These are phyloP conservation scores for Clarireedia paspali DNA, from an alignment of 2,329 filamentous ascomycete species.

Conservation along the genomic window DNA sequence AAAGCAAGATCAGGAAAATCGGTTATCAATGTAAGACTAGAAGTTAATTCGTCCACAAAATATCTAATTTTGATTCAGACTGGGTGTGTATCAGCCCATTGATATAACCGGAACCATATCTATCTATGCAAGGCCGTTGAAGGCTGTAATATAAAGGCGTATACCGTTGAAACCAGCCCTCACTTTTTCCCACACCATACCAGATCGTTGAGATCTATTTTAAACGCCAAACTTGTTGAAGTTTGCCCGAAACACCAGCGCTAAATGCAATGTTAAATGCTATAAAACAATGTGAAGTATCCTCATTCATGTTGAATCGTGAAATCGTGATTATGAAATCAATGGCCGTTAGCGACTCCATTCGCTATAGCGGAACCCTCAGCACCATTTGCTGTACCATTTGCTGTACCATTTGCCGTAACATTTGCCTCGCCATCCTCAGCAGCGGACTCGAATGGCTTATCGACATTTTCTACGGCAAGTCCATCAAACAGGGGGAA, in stretches of 20 bases:
- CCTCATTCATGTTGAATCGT: slow-evolving; percentile 28
- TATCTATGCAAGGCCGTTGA: slow-evolving; percentile 11
- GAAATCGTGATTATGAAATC: slow-evolving; percentile 17
- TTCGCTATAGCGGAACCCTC: slow-evolving; percentile 19
- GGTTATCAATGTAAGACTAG: background rate
- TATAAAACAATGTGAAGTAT: slow-evolving; percentile 9
- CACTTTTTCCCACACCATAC: slow-evolving; percentile 5
- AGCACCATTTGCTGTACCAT: slow-evolving; percentile 12
- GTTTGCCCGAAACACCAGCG: slow-evolving; percentile 27
- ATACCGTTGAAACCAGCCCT: slow-evolving; percentile 1
- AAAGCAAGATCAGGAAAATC: background rate
- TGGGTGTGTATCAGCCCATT: background rate
- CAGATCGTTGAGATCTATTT: slow-evolving; percentile 27
- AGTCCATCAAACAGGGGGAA: slow-evolving; percentile 82
- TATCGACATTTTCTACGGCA: slow-evolving; percentile 56
- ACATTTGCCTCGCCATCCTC: slow-evolving; percentile 14
- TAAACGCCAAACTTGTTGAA: slow-evolving; percentile 31
- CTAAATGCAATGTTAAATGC: slow-evolving; percentile 27
- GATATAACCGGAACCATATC: background rate
- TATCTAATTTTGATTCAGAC: background rate
- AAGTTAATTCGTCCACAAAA: background rate
- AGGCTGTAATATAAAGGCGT: slow-evolving; percentile 8
- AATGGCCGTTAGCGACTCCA: slow-evolving; percentile 10
- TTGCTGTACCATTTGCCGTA: slow-evolving; percentile 7
- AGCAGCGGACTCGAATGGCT: slow-evolving; percentile 23